phyloP scores from a whole-genome alignment of 2,329 filamentous ascomycete species.

The Pestalotiopsis sp. region DNA sequence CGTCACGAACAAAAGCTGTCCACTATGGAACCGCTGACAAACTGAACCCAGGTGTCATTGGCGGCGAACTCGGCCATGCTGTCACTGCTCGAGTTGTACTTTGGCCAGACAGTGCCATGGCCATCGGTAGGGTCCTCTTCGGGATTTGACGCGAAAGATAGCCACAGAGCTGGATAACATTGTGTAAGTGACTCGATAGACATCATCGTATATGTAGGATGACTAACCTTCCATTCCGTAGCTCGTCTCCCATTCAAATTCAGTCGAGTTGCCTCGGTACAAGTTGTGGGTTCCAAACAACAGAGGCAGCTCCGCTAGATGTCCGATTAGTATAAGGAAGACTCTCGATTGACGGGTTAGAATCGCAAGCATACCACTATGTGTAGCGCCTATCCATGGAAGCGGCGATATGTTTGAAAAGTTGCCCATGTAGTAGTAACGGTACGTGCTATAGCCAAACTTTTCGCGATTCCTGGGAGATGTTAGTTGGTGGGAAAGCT shows the following conservation, averaged over 20 bases:
- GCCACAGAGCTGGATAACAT: neutral
- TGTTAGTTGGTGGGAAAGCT: neutral
- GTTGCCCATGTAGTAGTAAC: conserved; percentile 38
- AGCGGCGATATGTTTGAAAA: conserved; percentile 36
- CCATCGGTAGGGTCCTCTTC: neutral
- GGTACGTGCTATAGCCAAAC: conserved; percentile 28
- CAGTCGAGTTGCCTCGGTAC: conserved; percentile 30
- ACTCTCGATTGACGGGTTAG: neutral
- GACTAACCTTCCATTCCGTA: conserved; percentile 29
- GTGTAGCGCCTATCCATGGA: conserved; percentile 33
- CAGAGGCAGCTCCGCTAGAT: conserved; percentile 29
- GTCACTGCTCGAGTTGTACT: neutral
- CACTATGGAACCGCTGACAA: neutral
- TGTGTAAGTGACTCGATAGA: neutral
- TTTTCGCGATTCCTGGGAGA: neutral
- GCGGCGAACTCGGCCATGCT: conserved; percentile 5
- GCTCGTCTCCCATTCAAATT: conserved; percentile 31
- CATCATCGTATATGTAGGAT: neutral
- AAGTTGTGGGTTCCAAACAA: conserved; percentile 32
- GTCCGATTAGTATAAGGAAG: conserved; percentile 12
- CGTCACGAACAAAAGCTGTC: neutral
- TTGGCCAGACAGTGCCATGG: neutral
- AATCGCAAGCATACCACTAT: conserved; percentile 23
- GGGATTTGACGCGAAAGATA: conserved; percentile 1
- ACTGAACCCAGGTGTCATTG: conserved; percentile 4